Base-by-base conservation (phyloP, 495 filamentous ascomycete genomes). In the Thermochaetoides thermophila region DNA sequence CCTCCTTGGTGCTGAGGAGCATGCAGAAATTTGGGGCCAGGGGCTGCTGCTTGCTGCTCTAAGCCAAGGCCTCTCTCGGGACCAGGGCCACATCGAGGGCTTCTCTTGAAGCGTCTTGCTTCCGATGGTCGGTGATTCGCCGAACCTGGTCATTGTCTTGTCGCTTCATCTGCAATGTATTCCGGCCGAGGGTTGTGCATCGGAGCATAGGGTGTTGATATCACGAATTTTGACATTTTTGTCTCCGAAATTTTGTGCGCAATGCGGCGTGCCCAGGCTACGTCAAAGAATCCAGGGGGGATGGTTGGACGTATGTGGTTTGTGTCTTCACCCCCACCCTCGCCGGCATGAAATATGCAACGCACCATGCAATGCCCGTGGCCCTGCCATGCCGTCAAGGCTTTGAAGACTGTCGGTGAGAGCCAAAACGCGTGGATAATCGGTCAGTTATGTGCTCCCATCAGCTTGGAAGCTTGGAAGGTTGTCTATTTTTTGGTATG, bases 381-480 rank as follows among this genome's bases (percentile, higher is more conserved):
- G 11, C 21, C 21, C 11, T 24, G 21, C 21, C 36, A 31, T 28
- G 27, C 27, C 33, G 16, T 29, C 21, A 21, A 24, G 27, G 32
- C 34, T 28, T 11, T 11, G 10, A 27, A 37, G 45, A 52, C 37
- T 47, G 48, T 54, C 48, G 48, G 50, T 54, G 50, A 52, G 38
- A 26, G 32, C 29, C 37, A 37, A 23, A 29, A 32, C 27, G 19
- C 20, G 28, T 33, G 49, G 39, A 35, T 38, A 26, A 21, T 47
- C 41, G 43, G 45, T 44, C 35, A 27, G 27, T 28, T 28, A 15
- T 43, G 38, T 43, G 21, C 31, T 36, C 34, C 27, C 16, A 11
- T 11, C 21, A 11, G 21, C 21, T 6, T 6, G 21, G 6, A 24
- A 24, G 21, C 21, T 6, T 6, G 11, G 11, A 24, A 24, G 11